Evolutionary conservation across 208 protist species (phyloP).

Genomic region (Wallacemonas sp.): DNA sequence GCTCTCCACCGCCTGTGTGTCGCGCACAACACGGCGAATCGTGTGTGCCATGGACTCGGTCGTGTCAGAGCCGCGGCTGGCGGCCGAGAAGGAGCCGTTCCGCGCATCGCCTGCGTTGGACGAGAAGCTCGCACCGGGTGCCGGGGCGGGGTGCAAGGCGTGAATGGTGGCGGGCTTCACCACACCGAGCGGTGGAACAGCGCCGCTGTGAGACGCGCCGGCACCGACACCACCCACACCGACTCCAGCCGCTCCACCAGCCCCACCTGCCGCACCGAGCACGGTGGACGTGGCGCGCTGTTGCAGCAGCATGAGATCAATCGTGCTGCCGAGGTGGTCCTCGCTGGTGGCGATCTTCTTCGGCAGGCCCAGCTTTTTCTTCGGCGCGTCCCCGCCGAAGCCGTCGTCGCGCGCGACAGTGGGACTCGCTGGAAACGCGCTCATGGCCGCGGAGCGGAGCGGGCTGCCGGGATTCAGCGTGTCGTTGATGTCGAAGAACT

Average conservation of each 20-base stretch:
- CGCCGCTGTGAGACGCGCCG: no score
- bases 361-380: not conserved
- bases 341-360: not conserved
- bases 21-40: conserved; percentile 34
- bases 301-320: conserved; percentile 18
- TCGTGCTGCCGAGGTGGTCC: conserved; percentile 6
- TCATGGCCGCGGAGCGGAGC: not conserved
- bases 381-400: not conserved
- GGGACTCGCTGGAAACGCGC: not conserved
- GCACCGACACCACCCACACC: not conserved
- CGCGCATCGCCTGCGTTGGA: not conserved
- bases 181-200: no score
- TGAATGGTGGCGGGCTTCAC: no score
- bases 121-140: not conserved
- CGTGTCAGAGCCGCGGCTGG: not conserved
- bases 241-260: not conserved
- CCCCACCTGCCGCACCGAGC: not conserved
- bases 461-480: not conserved
- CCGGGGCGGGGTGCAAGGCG: no score
- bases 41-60: not conserved
- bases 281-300: not conserved
- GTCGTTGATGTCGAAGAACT: not conserved
- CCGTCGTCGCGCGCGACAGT: not conserved
- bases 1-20: conserved; percentile 34
- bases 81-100: not conserved